These are phyloP conservation scores for Boletus eberwhitei DNA, from an alignment of 768 basidiomycete species.

Conservation along the genomic window DNA sequence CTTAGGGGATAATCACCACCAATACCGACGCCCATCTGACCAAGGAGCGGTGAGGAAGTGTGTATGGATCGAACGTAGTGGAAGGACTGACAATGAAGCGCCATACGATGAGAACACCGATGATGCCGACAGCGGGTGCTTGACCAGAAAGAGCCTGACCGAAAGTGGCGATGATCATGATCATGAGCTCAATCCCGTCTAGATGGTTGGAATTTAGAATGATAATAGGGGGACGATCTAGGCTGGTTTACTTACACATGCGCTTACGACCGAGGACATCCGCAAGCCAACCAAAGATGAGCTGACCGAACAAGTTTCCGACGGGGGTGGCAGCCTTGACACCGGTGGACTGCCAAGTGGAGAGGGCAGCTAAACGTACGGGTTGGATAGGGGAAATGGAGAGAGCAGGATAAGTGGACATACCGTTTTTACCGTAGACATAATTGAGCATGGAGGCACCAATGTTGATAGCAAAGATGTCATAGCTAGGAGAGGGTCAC, in stretches of 20 bases:
- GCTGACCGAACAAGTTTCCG: conserved; percentile 71
- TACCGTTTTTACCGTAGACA: conserved; percentile 53
- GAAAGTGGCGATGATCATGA: conserved; percentile 79
- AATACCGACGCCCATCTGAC: conserved; percentile 74
- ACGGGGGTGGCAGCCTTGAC: conserved; percentile 76
- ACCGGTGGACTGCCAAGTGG: conserved; percentile 65
- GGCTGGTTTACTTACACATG: conserved; percentile 57
- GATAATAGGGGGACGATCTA: neutral
- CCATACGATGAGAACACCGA: conserved; percentile 81
- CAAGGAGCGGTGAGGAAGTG: neutral
- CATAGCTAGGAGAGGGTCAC: conserved; percentile 41
- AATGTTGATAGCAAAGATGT: conserved; percentile 89
- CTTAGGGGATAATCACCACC: conserved; percentile 88
- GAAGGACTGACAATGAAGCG: conserved; percentile 57
- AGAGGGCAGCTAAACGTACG: conserved; percentile 30
- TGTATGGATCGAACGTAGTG: neutral
- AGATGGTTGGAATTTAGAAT: neutral
- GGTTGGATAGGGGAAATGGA: neutral
- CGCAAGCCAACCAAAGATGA: conserved; percentile 79
- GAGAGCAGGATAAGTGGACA: neutral
- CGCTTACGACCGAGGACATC: conserved; percentile 73
- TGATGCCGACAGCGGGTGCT: conserved; percentile 63
- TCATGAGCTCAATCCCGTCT: conserved; percentile 61
- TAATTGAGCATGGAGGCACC: conserved; percentile 80
- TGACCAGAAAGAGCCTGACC: conserved; percentile 73